These are phyloP conservation scores for Phytophthora multivora DNA, from an alignment of 352 stramenopile genomes.

Conservation along the genomic window DNA sequence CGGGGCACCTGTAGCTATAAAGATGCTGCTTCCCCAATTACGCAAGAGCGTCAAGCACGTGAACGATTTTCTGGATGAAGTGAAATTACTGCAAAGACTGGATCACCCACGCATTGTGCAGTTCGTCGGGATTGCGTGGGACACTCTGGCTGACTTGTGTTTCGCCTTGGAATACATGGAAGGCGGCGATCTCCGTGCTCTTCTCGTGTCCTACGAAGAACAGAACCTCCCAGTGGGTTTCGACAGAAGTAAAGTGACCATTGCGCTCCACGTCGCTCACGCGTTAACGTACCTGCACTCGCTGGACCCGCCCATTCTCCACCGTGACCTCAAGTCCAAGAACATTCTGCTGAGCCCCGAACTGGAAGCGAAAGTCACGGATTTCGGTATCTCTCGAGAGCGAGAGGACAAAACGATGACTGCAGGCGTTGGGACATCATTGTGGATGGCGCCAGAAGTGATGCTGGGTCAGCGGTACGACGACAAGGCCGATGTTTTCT, in stretches of 20 bases:
- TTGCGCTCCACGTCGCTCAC: conserved; percentile 44
- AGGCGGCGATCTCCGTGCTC: conserved; percentile 51
- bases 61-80: conserved; percentile 39
- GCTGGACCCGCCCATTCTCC: conserved; percentile 25
- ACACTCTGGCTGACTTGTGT: conserved; percentile 44
- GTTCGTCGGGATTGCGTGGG: conserved; percentile 63
- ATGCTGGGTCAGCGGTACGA: conserved; percentile 42
- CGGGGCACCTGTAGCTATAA: conserved; percentile 25
- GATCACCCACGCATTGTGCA: conserved; percentile 57
- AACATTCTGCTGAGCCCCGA: conserved; percentile 36
- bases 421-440: conserved; percentile 35
- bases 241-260: conserved; percentile 44
- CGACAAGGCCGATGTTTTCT: conserved; percentile 31
- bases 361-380: conserved; percentile 44
- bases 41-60: conserved; percentile 29
- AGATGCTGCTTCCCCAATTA: conserved; percentile 24
- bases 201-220: conserved; percentile 34
- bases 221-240: conserved; percentile 21
- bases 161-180: conserved; percentile 68
- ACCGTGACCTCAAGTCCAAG: conserved; percentile 52
- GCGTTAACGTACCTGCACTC: conserved; percentile 52
- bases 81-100: conserved; percentile 51
- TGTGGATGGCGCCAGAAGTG: conserved; percentile 44
- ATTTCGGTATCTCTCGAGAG: conserved; percentile 45
- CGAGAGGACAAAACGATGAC: conserved; percentile 42